Base-by-base conservation (phyloP, 2,329 filamentous ascomycete genomes). In the Aspergillus texensis region DNA sequence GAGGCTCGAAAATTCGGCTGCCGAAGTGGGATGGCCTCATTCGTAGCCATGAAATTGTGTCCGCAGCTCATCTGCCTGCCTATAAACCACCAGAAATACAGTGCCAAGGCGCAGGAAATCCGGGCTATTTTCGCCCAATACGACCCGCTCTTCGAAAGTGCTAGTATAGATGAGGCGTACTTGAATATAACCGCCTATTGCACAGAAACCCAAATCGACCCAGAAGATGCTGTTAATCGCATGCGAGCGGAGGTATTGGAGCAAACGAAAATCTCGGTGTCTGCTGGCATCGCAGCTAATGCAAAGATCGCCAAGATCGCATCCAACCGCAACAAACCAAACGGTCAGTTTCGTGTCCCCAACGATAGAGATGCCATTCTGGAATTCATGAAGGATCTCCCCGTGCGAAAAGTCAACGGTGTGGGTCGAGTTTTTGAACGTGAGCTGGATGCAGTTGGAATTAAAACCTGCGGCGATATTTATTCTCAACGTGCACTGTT, bases 91-190 rank as follows among this genome's bases (percentile, higher is more conserved):
- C 86, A 90, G 54, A 98, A 98, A 74, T 99, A 99, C 74, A 91
- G 84, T 0, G 88, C 92, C 16, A 99, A 98, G 77, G 95, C 95
- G 0, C 86, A 91, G 62, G 94, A 98, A 75, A 89, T 98, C 6
- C 88, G 94, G 12, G 86, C 89, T 48, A 87, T 99, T 1, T 82
- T 99, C 19, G 90, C 88, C 12, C 84, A 90, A n/a, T 99, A 98
- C 73, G 95, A 99, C 72, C 87, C 92, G 0, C 85, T 91, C 1
- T 99, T 96, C 70, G 93, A 98, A 76, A 96, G 91, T 70, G 93
- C 94, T 0, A 97, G 93, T 74, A 94, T 97, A 67, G 95, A 99
- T 70, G 95, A 99, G 77, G 95, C 95, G 0, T 99, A 97, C 74
- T 83, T 99, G 32, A 98, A 99, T 71, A 91, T 99, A 63, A 98